Conservation (phyloP, 2,329 filamentous ascomycete species). For the Daldinia sp. region DNA sequence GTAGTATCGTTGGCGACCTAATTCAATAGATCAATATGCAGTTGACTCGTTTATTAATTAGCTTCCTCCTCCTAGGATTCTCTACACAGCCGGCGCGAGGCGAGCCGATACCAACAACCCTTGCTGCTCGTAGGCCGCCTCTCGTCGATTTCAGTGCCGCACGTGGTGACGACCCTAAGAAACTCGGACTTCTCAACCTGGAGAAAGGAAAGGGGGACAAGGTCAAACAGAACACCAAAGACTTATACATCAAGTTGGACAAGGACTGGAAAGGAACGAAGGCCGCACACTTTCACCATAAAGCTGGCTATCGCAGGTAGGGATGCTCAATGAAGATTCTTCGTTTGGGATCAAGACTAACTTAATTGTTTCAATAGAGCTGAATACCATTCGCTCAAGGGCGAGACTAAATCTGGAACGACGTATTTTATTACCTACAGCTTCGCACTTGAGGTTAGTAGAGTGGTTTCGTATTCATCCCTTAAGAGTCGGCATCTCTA, state of each 20-base stretch:
- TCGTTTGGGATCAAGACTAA: not conserved
- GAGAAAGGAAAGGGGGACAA: constrained; percentile 27
- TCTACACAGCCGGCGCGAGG: not conserved
- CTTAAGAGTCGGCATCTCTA: not conserved
- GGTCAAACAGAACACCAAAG: constrained; percentile 21
- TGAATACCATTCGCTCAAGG: constrained; percentile 31
- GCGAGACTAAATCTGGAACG: constrained; percentile 28
- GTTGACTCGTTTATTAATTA: constrained; percentile 4
- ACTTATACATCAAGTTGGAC: constrained; percentile 31
- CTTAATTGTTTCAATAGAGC: constrained; percentile 4
- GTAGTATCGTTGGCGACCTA: not conserved
- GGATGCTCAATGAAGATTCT: not conserved
- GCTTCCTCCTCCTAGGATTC: constrained; percentile 2
- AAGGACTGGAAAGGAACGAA: constrained; percentile 22
- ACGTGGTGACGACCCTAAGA: constrained; percentile 27
- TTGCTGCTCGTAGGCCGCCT: not conserved
- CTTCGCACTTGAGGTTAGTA: constrained; percentile 27
- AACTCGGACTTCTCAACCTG: constrained; percentile 30
- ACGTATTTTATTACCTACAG: constrained; percentile 35
- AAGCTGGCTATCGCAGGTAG: constrained; percentile 29
- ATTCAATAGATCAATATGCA: not conserved
- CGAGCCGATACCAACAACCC: constrained; percentile 12
- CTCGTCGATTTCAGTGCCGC: constrained; percentile 31
- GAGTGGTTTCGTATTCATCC: not conserved
- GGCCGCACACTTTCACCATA: constrained; percentile 34